Conservation (phyloP, 2,329 filamentous ascomycete species). For the Sclerotinia minor region DNA sequence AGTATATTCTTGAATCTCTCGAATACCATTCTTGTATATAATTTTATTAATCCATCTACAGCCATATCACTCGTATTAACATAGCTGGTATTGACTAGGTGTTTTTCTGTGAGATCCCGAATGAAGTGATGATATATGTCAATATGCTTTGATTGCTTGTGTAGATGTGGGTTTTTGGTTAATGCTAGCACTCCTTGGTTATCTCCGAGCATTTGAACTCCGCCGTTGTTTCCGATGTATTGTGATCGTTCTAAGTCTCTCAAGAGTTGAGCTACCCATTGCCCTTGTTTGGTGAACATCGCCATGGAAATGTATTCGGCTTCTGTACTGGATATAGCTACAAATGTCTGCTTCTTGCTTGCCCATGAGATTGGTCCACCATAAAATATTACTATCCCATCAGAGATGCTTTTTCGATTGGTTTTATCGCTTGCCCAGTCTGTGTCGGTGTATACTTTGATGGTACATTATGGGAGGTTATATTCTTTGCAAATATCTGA, state of each 20-base stretch:
- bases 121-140: not conserved
- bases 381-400: not conserved
- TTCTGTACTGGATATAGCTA: not conserved
- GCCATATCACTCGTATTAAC: not conserved
- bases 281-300: not conserved
- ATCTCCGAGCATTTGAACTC: too few species aligned
- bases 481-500: not conserved
- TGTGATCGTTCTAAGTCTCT: not conserved
- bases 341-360: not conserved
- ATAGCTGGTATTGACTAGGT: not conserved
- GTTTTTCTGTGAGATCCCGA: not conserved
- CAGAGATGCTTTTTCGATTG: not conserved
- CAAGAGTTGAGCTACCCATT: not conserved
- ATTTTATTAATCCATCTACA: not conserved
- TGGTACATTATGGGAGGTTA: not conserved
- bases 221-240: not conserved
- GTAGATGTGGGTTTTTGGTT: not conserved
- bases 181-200: not conserved
- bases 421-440: not conserved
- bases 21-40: not conserved
- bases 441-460: not conserved
- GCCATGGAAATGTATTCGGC: not conserved
- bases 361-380: not conserved
- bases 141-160: not conserved
- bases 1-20: too few species aligned